Evolutionary conservation across 768 basidiomycete species (phyloP), one percentile per base, ranked within the genome.

Genomic region (Chlorophyllum brunneum): DNA sequence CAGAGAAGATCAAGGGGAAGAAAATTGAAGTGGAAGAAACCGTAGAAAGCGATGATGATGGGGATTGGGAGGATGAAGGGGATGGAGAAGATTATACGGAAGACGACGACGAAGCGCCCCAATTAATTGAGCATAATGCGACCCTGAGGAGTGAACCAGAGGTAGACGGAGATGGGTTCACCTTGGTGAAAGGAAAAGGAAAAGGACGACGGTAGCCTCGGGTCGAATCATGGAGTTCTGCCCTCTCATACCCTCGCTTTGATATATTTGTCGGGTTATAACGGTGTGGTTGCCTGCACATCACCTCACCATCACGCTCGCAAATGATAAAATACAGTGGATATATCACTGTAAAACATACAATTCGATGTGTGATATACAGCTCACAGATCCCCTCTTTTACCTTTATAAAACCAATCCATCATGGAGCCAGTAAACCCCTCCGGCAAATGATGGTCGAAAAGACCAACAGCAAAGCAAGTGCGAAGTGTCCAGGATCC

Each of bases 121-220:
- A 75, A 58, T 65, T 91, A 20, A 58, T 87, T 16, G 73, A 79
- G 51, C 67, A 58, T 36, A 5, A 30, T 7, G 55, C 64, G 2
- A 55, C 52, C 6, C 43, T 61, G 41, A 72, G 67, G 46, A 69
- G 74, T 9, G 85, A 87, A 60, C 86, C 88, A 0, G 79, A 90
- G 45, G 76, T 95, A 0, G 95, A 98, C 60, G 89, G 94, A 55
- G 94, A 98, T 54, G 95, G 95, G 0, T 98, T 98, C 64, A 92
- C 87, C 2, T 63, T 86, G 45, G 91, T 98, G 2, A 79, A 79
- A 59, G 74, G 72, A 22, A 83, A 81, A 59, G 76, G 80, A 9
- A 84, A 81, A 61, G 71, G 75, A 66, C 78, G 58, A 71, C 42
- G 57, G 58, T 51, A 38, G 48, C 31, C 37, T 11, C 10, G 4